Percentiles rank a stretch among this genome's conserved stretches.
Conservation (phyloP, 2,329 filamentous ascomycete species). For the Fusarium sp. region DNA sequence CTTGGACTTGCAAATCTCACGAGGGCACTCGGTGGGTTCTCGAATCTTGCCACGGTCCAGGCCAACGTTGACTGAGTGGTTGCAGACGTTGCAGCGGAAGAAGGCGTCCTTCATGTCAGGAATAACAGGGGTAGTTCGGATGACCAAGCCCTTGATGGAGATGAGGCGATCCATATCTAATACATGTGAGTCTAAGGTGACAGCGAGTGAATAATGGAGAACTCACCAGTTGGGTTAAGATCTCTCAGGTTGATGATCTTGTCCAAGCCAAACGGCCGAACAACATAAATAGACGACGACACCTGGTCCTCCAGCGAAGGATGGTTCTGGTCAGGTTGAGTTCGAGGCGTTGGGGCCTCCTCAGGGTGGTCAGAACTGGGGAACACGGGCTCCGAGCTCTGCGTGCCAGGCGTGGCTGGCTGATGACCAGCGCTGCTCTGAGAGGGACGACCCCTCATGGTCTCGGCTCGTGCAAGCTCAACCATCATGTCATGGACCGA, state of each 20-base stretch:
- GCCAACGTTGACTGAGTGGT: constrained; percentile 89
- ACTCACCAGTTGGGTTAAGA: constrained; percentile 84
- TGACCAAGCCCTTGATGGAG: constrained; percentile 94
- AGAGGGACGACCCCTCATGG: constrained; percentile 74
- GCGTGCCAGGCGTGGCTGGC: constrained; percentile 59
- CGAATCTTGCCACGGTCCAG: constrained; percentile 97
- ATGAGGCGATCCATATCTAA: constrained; percentile 95
- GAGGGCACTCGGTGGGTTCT: constrained; percentile 91
- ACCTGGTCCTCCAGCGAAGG: constrained; percentile 83
- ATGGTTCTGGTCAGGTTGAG: constrained; percentile 59
- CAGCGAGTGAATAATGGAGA: not conserved
- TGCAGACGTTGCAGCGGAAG: constrained; percentile 94
- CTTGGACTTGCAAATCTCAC: constrained; percentile 81
- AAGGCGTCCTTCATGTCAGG: constrained; percentile 99
- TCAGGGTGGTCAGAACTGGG: constrained; percentile 82
- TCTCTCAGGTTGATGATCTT: constrained; percentile 91
- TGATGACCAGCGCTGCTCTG: constrained; percentile 66
- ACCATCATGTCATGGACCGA: constrained; percentile 93
- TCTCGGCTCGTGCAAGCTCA: constrained; percentile 85
- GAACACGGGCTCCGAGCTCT: constrained; percentile 81
- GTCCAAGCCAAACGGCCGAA: constrained; percentile 90
- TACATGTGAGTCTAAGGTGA: constrained; percentile 19
- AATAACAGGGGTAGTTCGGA: constrained; percentile 94
- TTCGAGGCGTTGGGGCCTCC: constrained; percentile 52
- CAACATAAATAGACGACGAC: constrained; percentile 82